A percentile compares a stretch with the other conserved stretches of the same genome.
These are phyloP conservation scores for Ramaria rubella DNA, from an alignment of 768 basidiomycete genomes.

Conservation along the genomic window DNA sequence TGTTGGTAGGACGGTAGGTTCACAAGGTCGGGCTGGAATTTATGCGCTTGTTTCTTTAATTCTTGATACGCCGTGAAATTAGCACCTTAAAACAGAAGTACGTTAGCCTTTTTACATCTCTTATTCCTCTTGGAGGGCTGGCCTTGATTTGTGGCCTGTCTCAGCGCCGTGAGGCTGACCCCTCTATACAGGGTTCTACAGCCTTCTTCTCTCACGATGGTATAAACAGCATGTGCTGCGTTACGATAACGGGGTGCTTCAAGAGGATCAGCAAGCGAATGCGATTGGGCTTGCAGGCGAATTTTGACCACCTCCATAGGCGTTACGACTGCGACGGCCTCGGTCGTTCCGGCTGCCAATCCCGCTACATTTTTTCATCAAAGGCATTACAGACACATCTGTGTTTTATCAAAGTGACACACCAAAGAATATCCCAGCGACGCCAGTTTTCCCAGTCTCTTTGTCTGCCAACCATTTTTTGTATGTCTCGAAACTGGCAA, in stretches of 20 bases:
- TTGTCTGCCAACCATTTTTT: constrained; percentile 73
- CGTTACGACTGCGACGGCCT: constrained; percentile 90
- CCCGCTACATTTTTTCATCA: constrained; percentile 54
- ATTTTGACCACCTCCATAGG: constrained; percentile 99
- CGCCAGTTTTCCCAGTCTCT: constrained; percentile 69
- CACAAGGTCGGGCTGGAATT: constrained; percentile 65
- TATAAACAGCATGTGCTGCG: constrained; percentile 93
- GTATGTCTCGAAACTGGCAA: constrained; percentile 96
- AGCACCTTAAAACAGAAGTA: constrained; percentile 46
- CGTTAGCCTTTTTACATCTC: not conserved
- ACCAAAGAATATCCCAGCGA: constrained; percentile 85
- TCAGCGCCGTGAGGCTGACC: constrained; percentile 83
- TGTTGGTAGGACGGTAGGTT: constrained; percentile 94
- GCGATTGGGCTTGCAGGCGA: constrained; percentile 93
- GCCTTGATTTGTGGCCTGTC: constrained; percentile 99
- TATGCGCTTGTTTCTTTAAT: constrained; percentile 77
- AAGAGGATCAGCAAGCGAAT: constrained; percentile 92
- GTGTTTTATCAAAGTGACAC: constrained; percentile 21
- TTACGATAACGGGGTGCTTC: constrained; percentile 93
- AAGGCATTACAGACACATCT: not conserved
- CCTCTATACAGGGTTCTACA: constrained; percentile 81
- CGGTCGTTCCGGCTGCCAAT: constrained; percentile 89
- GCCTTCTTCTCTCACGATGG: constrained; percentile 91
- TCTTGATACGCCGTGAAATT: constrained; percentile 99
- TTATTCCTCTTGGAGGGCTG: not conserved